These are phyloP conservation scores for Coniochaeta pulveracea DNA, from an alignment of 2,329 filamentous ascomycete species.

Conservation along the genomic window DNA sequence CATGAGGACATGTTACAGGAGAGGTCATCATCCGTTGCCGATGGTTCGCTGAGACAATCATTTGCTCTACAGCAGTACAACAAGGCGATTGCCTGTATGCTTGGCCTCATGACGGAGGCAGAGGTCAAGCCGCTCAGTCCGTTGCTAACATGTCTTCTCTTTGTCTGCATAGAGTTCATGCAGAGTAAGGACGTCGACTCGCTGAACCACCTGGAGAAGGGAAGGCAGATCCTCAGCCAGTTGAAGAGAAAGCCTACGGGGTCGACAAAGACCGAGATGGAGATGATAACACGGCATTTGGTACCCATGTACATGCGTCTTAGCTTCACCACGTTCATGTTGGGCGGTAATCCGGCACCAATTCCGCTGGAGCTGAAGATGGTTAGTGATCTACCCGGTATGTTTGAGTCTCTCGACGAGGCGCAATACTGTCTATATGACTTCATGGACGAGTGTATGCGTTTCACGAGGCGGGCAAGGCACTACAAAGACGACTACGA, in stretches of 20 bases:
- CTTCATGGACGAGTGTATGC: conserved; percentile 26
- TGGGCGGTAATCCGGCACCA: conserved; percentile 23
- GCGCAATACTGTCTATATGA: conserved; percentile 22
- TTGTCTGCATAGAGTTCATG: conserved; percentile 43
- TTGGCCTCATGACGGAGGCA: conserved; percentile 20
- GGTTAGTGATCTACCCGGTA: conserved; percentile 17
- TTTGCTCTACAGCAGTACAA: conserved; percentile 36
- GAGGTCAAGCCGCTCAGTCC: conserved; percentile 19
- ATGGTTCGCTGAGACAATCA: conserved; percentile 9
- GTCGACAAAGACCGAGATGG: conserved; percentile 18
- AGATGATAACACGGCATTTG: conserved; percentile 26
- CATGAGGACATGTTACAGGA: conserved; percentile 22
- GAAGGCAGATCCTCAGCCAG: conserved; percentile 26
- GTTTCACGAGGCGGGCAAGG: conserved; percentile 20
- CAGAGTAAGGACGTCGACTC: conserved; percentile 35
- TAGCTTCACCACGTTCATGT: conserved; percentile 27
- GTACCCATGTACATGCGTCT: conserved; percentile 32
- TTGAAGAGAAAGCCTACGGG: conserved; percentile 14
- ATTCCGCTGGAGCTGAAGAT: conserved; percentile 24
- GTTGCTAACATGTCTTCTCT: conserved; percentile 33
- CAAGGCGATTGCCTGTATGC: conserved; percentile 30
- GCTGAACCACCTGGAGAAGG: conserved; percentile 31
- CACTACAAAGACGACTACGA: conserved; percentile 15
- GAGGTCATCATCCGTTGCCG: conserved; percentile 14
- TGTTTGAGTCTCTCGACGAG: conserved; percentile 21